Evolutionary conservation across 75 land plant genomes (phyloP), one percentile per base, ranked within the genome.

Genomic region (Picea glauca): DNA sequence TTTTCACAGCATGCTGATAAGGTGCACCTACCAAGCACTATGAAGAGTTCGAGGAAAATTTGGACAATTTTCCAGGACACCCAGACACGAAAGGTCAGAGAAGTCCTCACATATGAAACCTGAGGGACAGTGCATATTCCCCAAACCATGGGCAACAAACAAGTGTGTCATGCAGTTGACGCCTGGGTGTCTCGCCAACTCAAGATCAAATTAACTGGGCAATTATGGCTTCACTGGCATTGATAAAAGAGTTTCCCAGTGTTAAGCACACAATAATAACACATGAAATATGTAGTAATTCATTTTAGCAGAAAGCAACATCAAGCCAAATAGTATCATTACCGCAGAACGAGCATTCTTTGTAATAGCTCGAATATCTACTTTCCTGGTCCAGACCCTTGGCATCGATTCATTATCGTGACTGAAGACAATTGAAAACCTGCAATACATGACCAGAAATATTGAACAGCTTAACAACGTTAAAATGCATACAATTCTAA

Each of bases 401-500:
- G 98, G 98, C 90, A 95, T 87, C 46, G 90, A 91, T 32, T 95
- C 98, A 75, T 86, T 76, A 68, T 94, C 98, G 81, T 86, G 91
- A 46, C 91, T 91, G 85, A 95, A 95, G 50, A 93, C 78, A 73
- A 84, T 85, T 59, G 83, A 66, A 83, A 95, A 95, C 81, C 95
- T 93, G 85, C 11, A 57, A 91, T 83, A 12, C n/a, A 43, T 70
- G 23, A 8, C 21, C 74, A 70, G 40, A 20, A 38, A 70, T 43
- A n/a, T 21, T n/a, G 43, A 70, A 70, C 46, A 68, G 72, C 50
- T 68, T 70, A 3, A 11, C 12, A 9, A 13, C 17, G 30, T 65
- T 65, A 13, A 66, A 66, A 66, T 17, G 7, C 20, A 66, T 66
- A 14, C 43, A 70, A 20, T 38, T 70, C 73, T n/a, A n/a, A 78